Evolutionary conservation across 176 grass and related monocot species (phyloP), one percentile per base, ranked within the genome.

Genomic region (Miscanthus lutarioriparius): DNA sequence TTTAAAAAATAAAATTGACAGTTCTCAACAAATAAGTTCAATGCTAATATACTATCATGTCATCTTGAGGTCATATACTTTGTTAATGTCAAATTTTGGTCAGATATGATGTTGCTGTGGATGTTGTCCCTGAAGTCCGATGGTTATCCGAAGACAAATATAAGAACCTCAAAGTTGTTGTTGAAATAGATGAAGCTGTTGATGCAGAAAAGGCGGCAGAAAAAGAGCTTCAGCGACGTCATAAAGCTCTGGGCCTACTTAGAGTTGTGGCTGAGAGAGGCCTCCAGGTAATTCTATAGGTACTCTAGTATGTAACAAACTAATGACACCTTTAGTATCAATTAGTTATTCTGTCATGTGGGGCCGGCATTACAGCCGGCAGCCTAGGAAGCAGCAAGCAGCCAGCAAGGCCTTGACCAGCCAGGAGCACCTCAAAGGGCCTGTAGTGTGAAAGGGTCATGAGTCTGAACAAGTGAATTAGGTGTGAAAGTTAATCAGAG

Each of bases 71-170:
- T 80, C 41, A 17, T 70, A 82, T 84, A 13, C 7, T 58, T 72
- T 67, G 10, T 80, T 75, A 32, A 48, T 75, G 43, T 40, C 83
- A 62, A 76, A 15, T 30, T 79, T 89, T 67, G 4, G 12, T 38
- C 89, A 99, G 96, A 67, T 94, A 96, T 91, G 96, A 99, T 72
- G 86, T 92, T 88, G 78, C 84, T 73, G 93, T 95, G 77, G 93
- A 98, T 64, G 81, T 98, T 70, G 66, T 78, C 43, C 96, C 93
- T 87, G 80, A 91, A 66, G 87, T 99, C 2, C 89, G 64, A 80
- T 99, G 93, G 96, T 87, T 88, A 80, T 86, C 91, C 4, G 89
- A 98, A 76, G 82, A 91, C 48, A 96, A 95, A 84, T 96, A 99
- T 81, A 99, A 92, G 79, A 91, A 94, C 69, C 70, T 96, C 72